Base-by-base conservation (phyloP, 768 basidiomycete genomes). In the Leucocoprinus leucothites region DNA sequence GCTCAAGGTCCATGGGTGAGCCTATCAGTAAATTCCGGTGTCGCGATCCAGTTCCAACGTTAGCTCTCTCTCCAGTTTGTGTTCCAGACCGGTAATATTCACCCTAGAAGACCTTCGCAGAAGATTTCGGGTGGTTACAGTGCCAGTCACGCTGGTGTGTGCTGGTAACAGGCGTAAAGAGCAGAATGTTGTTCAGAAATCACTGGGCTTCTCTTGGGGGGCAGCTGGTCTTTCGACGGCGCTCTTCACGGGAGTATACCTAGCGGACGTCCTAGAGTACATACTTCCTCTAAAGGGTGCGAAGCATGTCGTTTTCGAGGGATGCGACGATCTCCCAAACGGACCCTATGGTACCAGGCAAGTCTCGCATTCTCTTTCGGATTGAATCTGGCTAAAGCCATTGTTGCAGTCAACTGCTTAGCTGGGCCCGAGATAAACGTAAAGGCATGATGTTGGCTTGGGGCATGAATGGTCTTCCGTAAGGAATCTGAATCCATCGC, bases 161-260 rank as follows among this genome's bases (percentile, higher is more conserved):
- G 85, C 85, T 1, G 85, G 85, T 1, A 86, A 86, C 63, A 67
- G 85, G 1, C 69, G 85, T 24, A 86, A 84, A 63, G 84, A 87
- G 60, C 85, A 86, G 63, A 87, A 87, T 60, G 68, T 82, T 44
- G 74, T 84, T 28, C 72, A 71, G 14, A 80, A 85, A 63, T 74
- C 76, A 7, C 72, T 83, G 1, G 82, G 82, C 0, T 84, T 84
- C 60, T 70, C 64, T 18, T 84, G 82, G 82, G 82, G 82, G 7
- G 70, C 79, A 2, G 80, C 67, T 2, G 79, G 74, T 44, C 67
- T 79, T 16, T 76, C 74, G 16, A 85, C 82, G 0, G 81, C 82
- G 0, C 69, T 84, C 1, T 85, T 80, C 64, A 84, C 83, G 0
- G 85, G 85, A 3, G 80, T 85, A 2, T 77, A 77, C 58, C 68